Evolutionary conservation across 129 eudicot species (phyloP).

Genomic region (Tagetes erecta): DNA sequence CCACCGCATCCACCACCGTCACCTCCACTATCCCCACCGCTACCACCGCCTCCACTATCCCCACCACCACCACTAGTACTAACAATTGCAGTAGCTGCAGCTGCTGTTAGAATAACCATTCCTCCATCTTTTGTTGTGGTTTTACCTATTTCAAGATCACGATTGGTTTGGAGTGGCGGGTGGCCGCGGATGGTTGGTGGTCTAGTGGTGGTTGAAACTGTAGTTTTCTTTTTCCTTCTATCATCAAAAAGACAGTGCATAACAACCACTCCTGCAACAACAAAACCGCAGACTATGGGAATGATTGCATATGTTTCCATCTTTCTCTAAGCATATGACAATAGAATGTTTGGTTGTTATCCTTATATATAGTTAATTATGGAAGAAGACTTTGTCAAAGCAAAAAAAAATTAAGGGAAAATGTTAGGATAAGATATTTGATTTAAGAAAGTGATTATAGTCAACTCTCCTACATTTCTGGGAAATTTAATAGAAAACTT

Average conservation of each 20-base stretch:
- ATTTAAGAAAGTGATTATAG: slow-evolving; percentile 17
- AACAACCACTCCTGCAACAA: slow-evolving; percentile 27
- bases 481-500: slow-evolving; percentile 3
- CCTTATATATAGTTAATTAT: background rate
- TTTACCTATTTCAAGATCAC: slow-evolving; percentile 36
- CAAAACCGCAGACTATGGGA: slow-evolving; percentile 32
- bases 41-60: background rate
- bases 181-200: background rate
- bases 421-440: slow-evolving; percentile 14
- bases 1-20: background rate
- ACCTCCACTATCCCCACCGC: background rate
- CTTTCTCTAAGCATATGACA: slow-evolving; percentile 1
- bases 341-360: background rate
- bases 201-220: background rate
- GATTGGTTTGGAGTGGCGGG: background rate
- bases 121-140: slow-evolving; percentile 27
- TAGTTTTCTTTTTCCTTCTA: slow-evolving; percentile 26
- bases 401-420: background rate
- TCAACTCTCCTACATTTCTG: slow-evolving; percentile 2
- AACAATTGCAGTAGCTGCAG: slow-evolving; percentile 21
- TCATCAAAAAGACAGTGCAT: slow-evolving; percentile 15
- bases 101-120: slow-evolving; percentile 38
- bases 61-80: slow-evolving; percentile 16
- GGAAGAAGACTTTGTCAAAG: slow-evolving; percentile 23
- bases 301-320: slow-evolving; percentile 37